These are phyloP conservation scores for Russula sp. DNA, from an alignment of 768 basidiomycete genomes.

Conservation along the genomic window DNA sequence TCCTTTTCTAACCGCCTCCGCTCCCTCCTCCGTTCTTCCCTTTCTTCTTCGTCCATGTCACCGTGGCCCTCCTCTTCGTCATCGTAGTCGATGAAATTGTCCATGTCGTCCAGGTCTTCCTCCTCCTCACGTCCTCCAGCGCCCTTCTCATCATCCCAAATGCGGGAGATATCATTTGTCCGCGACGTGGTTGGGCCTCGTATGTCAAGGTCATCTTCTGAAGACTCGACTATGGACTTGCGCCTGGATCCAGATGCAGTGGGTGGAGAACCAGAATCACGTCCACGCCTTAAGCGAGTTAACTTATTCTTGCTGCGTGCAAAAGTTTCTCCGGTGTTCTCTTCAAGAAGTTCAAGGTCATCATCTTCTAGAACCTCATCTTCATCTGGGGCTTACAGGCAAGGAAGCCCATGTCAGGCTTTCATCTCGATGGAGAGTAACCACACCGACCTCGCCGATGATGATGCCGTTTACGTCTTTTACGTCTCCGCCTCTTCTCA, in stretches of 20 bases:
- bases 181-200: conserved; percentile 46
- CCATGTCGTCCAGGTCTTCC: conserved; percentile 67
- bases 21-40: conserved; percentile 66
- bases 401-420: conserved; percentile 9
- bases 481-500: conserved; percentile 49
- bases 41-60: conserved; percentile 65
- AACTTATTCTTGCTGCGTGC: conserved; percentile 49
- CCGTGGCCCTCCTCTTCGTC: conserved; percentile 51
- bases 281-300: conserved; percentile 67
- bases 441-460: conserved; percentile 46
- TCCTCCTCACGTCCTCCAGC: conserved; percentile 45
- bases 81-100: conserved; percentile 71
- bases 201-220: conserved; percentile 65
- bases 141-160: conserved; percentile 77
- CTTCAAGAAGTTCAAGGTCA: conserved; percentile 74
- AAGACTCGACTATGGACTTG: conserved; percentile 56
- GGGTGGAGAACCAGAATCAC: conserved; percentile 63
- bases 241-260: conserved; percentile 54
- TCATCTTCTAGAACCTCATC: conserved; percentile 69
- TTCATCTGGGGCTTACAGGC: conserved; percentile 40
- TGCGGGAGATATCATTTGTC: conserved; percentile 55
- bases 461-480: conserved; percentile 60
- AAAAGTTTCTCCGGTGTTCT: conserved; percentile 80
- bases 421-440: conserved; percentile 9
- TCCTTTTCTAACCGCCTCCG: conserved; percentile 58